Evolutionary conservation across 352 stramenopile genomes (phyloP).

Genomic region (Phytophthora quininea): DNA sequence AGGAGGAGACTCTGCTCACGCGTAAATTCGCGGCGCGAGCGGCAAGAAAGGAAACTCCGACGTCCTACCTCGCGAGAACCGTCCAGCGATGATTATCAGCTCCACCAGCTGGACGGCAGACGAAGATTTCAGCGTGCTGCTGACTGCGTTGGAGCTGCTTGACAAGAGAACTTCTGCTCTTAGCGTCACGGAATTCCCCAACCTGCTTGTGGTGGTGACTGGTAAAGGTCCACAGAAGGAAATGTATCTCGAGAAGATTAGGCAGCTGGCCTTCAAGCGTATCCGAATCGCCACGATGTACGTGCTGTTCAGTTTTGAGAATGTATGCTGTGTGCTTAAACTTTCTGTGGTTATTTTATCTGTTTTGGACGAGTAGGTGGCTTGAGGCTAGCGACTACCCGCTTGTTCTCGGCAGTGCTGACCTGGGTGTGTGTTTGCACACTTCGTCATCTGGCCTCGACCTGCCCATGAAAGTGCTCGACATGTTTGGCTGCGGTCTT

Average conservation of each 20-base stretch:
- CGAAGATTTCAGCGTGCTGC: conserved; percentile 98
- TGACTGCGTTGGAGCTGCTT: conserved; percentile 90
- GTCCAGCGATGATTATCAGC: conserved; percentile 86
- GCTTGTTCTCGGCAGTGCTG: conserved; percentile 92
- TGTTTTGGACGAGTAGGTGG: conserved; percentile 70
- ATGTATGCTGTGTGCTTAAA: not conserved
- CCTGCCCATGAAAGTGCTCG: conserved; percentile 99
- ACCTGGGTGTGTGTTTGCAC: conserved; percentile 99
- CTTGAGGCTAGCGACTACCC: conserved; percentile 97
- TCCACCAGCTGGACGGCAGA: conserved; percentile 99
- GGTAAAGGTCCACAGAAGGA: conserved; percentile 97
- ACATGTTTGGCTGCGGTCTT: conserved; percentile 98
- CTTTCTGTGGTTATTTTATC: conserved; percentile 3
- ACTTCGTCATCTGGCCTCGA: conserved; percentile 98
- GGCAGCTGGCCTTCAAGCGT: conserved; percentile 68
- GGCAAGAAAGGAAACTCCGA: conserved; percentile 32
- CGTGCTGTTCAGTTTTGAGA: not conserved
- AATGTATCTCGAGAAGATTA: conserved; percentile 89
- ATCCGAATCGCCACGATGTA: conserved; percentile 91
- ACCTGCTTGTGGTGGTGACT: conserved; percentile 95
- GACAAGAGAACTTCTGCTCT: conserved; percentile 60
- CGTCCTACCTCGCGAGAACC: conserved; percentile 50
- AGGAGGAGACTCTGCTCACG: conserved; percentile 75
- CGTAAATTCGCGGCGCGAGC: conserved; percentile 30
- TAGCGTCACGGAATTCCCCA: conserved; percentile 58